These are phyloP conservation scores for Xerocomus brunneocitrinus DNA, from an alignment of 768 basidiomycete species.

Conservation along the genomic window DNA sequence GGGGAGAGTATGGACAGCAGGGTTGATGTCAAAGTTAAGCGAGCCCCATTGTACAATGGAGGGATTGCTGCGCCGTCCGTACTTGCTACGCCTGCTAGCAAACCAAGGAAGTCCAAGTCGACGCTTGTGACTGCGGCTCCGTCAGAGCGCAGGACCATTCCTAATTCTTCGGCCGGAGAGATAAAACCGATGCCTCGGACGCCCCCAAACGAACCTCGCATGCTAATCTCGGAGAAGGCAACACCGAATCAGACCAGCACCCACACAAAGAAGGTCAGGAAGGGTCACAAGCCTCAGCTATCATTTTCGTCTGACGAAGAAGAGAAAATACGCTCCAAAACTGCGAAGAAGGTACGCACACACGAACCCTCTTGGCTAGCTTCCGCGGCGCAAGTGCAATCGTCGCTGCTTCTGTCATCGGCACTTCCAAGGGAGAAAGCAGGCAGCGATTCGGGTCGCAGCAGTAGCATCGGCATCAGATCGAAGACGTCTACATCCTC, in stretches of 20 bases:
- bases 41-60: conserved; percentile 54
- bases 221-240: conserved; percentile 11
- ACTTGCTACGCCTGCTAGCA: conserved; percentile 11
- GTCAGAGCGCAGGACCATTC: conserved; percentile 4
- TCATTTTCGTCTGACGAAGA: conserved; percentile 73
- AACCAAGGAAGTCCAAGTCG: conserved; percentile 14
- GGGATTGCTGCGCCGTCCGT: background rate
- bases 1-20: conserved; percentile 17
- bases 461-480: conserved; percentile 14
- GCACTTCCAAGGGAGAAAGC: conserved; percentile 10
- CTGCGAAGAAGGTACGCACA: conserved; percentile 58
- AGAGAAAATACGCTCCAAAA: conserved; percentile 56
- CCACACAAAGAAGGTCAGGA: conserved; percentile 26
- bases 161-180: conserved; percentile 2
- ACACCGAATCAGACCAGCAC: conserved; percentile 14
- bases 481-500: conserved; percentile 27
- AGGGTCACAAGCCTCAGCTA: conserved; percentile 36
- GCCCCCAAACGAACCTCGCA: conserved; percentile 18
- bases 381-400: conserved; percentile 16
- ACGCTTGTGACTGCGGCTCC: background rate
- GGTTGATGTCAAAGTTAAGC: conserved; percentile 29
- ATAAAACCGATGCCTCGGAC: conserved; percentile 18
- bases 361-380: conserved; percentile 31
- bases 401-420: conserved; percentile 23
- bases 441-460: conserved; percentile 16